Conservation (phyloP, 352 stramenopile genomes). For the Phytopythium kandeliae region DNA sequence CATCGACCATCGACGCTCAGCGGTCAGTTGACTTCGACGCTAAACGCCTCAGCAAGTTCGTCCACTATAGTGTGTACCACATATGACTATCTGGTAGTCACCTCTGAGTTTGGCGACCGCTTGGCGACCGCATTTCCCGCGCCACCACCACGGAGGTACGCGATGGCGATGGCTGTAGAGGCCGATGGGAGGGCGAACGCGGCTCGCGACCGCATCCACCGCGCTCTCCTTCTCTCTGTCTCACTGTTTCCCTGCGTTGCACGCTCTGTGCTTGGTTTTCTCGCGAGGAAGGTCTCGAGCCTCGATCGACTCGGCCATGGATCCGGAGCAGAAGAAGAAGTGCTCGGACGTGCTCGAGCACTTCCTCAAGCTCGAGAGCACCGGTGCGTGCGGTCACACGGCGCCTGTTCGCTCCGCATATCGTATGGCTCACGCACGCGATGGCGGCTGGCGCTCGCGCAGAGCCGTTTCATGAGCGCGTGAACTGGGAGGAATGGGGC, state of each 20-base stretch:
- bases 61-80: too few relatives aligned
- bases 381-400: slow-evolving; percentile 40
- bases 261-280: neutral
- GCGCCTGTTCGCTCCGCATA: too few relatives aligned
- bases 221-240: neutral
- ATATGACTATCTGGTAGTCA: too few relatives aligned
- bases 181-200: too few relatives aligned
- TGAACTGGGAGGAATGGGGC: slow-evolving; percentile 88
- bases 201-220: neutral
- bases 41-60: too few relatives aligned
- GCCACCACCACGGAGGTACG: slow-evolving; percentile 1
- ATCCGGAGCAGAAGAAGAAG: slow-evolving; percentile 76
- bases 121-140: too few relatives aligned
- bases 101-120: too few relatives aligned
- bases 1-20: too few relatives aligned
- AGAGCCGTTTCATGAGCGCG: slow-evolving; percentile 82
- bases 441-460: neutral
- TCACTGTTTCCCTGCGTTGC: neutral
- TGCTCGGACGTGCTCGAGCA: slow-evolving; percentile 75
- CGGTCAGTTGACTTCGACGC: too few relatives aligned
- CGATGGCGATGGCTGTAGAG: too few relatives aligned
- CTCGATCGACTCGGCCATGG: slow-evolving; percentile 27
- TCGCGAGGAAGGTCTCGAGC: neutral
- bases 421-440: neutral
- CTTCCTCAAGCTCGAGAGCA: slow-evolving; percentile 77